phyloP scores from a whole-genome alignment of 2,329 filamentous ascomycete genomes.

The Pseudocercospora musae region DNA sequence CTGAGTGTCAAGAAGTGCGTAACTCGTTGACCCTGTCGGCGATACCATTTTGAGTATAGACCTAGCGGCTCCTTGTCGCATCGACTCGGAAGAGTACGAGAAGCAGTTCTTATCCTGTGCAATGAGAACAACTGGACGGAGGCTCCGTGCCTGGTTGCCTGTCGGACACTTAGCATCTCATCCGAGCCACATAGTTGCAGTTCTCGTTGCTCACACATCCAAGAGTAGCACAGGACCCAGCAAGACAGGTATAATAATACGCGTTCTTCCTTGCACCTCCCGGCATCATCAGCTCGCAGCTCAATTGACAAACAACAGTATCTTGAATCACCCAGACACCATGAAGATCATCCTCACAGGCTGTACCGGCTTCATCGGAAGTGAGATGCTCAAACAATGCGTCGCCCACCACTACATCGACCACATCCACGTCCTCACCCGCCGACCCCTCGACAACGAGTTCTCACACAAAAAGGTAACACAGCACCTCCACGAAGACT shows the following conservation, averaged over 20 bases:
- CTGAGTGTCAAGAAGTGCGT: neutral
- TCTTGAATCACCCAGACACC: neutral
- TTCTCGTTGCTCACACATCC: neutral
- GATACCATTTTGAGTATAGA: neutral
- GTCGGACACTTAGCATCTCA: neutral
- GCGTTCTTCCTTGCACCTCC: neutral
- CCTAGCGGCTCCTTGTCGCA: neutral
- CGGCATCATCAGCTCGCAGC: neutral
- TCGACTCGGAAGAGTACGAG: neutral
- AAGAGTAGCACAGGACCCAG: neutral
- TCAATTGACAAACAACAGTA: conserved; percentile 27
- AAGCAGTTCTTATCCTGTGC: neutral
- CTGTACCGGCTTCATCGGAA: conserved; percentile 57
- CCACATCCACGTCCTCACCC: conserved; percentile 35
- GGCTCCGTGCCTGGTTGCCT: neutral
- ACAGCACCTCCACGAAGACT: conserved; percentile 47
- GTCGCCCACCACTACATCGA: conserved; percentile 51
- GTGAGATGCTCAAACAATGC: conserved; percentile 52
- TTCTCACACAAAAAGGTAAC: conserved; percentile 35
- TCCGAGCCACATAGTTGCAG: neutral
- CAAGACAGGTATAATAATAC: neutral
- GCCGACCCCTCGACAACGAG: conserved; percentile 30
- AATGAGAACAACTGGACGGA: neutral
- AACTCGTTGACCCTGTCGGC: neutral
- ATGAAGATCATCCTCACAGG: conserved; percentile 63